Base-by-base conservation (phyloP, 2,329 filamentous ascomycete genomes). In the Fusarium fujikuroi region DNA sequence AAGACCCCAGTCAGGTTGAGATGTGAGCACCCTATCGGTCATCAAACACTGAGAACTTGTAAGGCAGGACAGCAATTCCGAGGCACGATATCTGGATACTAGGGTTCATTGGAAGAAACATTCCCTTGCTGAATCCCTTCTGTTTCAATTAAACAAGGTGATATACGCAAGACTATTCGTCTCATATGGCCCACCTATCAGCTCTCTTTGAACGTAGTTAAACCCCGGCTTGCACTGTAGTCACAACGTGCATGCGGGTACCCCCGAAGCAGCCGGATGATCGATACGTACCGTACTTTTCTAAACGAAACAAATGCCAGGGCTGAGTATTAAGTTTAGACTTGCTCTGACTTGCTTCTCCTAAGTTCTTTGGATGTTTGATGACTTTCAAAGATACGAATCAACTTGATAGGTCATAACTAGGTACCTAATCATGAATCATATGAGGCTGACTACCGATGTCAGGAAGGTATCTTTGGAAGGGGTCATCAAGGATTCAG, bases 161-260 rank as follows among this genome's bases (percentile, higher is more conserved):
- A 46, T 25, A 40, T 34, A 36, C 23, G 23, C n/a, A 43, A 40
- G 25, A 49, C 43, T 58, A 43, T 21, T 73, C 30, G 30, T 23
- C 32, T 47, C 46, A 36, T 59, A 52, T 50, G 62, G 25, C 42
- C 62, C 62, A 71, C 66, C 65, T 69, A 65, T 70, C 56, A 62
- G 60, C 44, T 70, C 57, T 28, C 28, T 56, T 69, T 60, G 60
- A 62, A n/a, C 42, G 7, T 28, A 69, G 37, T 43, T 63, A 36
- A 52, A 63, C 53, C 53, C 68, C 42, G 58, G 54, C 44, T 60
- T 69, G 34, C 34, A 54, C 34, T 28, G 49, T 60, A 46, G 72
- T 65, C 72, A 68, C 58, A 64, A 40, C 66, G 47, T 71, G 60
- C 47, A 66, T 75, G 73, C 66, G 50, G 50, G 66, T 61, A 66